Evolutionary conservation across 202 grass and related monocot genomes (phyloP).

Genomic region (Eragrostis tef): DNA sequence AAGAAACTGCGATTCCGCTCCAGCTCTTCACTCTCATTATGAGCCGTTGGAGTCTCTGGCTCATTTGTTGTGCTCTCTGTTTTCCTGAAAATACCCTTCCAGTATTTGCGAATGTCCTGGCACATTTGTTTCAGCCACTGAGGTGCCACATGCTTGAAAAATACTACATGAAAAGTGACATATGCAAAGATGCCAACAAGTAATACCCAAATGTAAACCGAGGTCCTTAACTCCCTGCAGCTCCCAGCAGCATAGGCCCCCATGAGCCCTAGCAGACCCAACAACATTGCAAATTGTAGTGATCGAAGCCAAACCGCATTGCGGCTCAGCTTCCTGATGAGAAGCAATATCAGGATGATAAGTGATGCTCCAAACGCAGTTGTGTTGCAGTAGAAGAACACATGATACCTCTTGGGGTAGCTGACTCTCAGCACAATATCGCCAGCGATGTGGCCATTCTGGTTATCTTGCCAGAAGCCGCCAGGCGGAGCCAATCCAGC

Average conservation of each 20-base stretch:
- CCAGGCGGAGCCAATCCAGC: constrained; percentile 62
- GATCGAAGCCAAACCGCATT: constrained; percentile 34
- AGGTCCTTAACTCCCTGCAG: constrained; percentile 41
- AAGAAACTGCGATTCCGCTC: constrained; percentile 54
- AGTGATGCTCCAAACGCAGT: constrained; percentile 58
- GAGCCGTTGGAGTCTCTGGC: neutral
- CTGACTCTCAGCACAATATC: constrained; percentile 45
- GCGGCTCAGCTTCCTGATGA: constrained; percentile 39
- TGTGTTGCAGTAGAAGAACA: constrained; percentile 66
- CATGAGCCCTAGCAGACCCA: constrained; percentile 57
- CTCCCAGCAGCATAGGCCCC: constrained; percentile 63
- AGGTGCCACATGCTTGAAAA: constrained; percentile 51
- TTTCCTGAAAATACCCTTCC: constrained; percentile 44
- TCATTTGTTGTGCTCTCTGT: neutral
- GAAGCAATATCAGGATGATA: constrained; percentile 56
- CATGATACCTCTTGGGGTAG: constrained; percentile 39
- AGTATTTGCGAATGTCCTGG: neutral
- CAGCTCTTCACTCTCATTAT: constrained; percentile 7
- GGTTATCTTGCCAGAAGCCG: constrained; percentile 57
- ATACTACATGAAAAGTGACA: constrained; percentile 52
- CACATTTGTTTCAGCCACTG: constrained; percentile 3
- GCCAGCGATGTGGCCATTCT: constrained; percentile 21
- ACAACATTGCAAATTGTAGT: constrained; percentile 53
- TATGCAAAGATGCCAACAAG: constrained; percentile 53
- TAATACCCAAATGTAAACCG: constrained; percentile 59